Percentiles rank a stretch among this genome's conserved stretches.
phyloP scores from a whole-genome alignment of 768 basidiomycete species.

The Serendipita indica region DNA sequence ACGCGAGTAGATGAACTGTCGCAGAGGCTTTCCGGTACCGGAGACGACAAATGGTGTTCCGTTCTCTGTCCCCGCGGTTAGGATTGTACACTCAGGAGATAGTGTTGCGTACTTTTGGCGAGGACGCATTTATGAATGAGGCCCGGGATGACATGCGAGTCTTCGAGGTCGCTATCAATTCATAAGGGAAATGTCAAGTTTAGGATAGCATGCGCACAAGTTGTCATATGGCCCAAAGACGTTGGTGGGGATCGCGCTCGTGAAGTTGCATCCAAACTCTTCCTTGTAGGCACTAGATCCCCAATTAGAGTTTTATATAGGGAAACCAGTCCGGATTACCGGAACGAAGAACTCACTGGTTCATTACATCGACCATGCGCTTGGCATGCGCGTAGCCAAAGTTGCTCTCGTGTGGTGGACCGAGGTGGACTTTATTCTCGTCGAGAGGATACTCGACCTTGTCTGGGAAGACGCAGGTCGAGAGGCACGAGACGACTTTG shows the following conservation, averaged over 20 bases:
- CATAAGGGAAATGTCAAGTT: conserved; percentile 4
- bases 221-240: conserved; percentile 95
- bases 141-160: conserved; percentile 88
- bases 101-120: conserved; percentile 53
- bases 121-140: conserved; percentile 87
- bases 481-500: conserved; percentile 89
- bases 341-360: conserved; percentile 44
- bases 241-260: conserved; percentile 92
- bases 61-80: conserved; percentile 37
- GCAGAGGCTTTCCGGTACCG: conserved; percentile 80
- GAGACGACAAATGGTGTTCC: conserved; percentile 73
- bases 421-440: conserved; percentile 82
- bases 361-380: conserved; percentile 87
- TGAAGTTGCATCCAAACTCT: conserved; percentile 88
- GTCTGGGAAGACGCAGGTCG: conserved; percentile 95
- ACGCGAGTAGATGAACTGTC: conserved; percentile 96
- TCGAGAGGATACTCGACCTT: conserved; percentile 87
- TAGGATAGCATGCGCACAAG: conserved; percentile 38
- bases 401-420: conserved; percentile 87
- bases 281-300: conserved; percentile 91
- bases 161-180: conserved; percentile 56
- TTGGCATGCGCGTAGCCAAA: conserved; percentile 96
- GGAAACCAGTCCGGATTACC: neutral
- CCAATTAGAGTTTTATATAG: no score
- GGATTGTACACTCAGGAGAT: neutral